Base-by-base conservation (phyloP, 176 grass and related monocot species). In the Pharus latifolius region DNA sequence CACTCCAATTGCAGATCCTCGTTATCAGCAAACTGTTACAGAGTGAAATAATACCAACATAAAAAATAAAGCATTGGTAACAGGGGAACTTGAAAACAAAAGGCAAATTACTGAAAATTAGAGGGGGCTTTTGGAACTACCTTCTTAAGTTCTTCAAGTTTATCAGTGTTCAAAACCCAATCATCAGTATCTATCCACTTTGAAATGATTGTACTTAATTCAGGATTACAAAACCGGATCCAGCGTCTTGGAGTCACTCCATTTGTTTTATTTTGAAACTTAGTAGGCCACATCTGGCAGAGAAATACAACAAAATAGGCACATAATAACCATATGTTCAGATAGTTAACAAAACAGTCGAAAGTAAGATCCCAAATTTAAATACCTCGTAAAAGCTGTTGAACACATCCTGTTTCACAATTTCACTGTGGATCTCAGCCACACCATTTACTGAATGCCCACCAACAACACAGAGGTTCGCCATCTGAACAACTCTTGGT, bases 181-280 rank as follows among this genome's bases (percentile, higher is more conserved):
- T 99, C 95, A 47, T 94, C 87, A 75, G 88, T 85, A 16, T 87
- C 90, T 56, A 91, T 91, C 95, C 95, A 91, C 60, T 99, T 99
- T 49, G 87, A 88, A 81, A 99, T 84, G 34, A 94, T 86, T 64
- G 81, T 59, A 79, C 95, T 99, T 69, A 91, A 70, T 42, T 79
- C 84, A 70, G 96, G 87, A 88, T 99, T 95, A 73, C 90, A 99
- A 88, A 99, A 99, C 33, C 58, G 53, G 38, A 99, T 95, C 96
- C 90, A 99, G n/a, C 90, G 90, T 67, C 96, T 91, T 38, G 90
- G 90, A 76, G 96, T 99, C 54, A 99, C 96, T 55, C 96, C 96
- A 79, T 99, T 99, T 81, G 95, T 99, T 84, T 95, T 95, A 70
- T 99, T 99, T 49, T 99, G 96, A 56, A 99, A 99, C 50, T 91